Percentiles rank a stretch among this genome's conserved stretches.
These are phyloP conservation scores for Hippophae rhamnoides DNA, from an alignment of 306 rosid species.

Conservation along the genomic window DNA sequence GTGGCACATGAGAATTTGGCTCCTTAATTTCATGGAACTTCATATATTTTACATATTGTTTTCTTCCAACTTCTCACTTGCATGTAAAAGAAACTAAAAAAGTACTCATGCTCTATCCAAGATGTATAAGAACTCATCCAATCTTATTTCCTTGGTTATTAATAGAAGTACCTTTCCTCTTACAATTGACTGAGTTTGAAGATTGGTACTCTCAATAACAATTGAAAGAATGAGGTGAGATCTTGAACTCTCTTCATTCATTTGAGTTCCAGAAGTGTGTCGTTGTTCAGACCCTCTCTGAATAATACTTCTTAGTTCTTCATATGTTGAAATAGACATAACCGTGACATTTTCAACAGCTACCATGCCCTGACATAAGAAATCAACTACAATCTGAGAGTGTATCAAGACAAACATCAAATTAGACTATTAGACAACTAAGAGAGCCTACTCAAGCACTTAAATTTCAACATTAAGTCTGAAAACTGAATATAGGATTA, in stretches of 20 bases:
- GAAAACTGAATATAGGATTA: background rate
- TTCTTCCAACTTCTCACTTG: background rate
- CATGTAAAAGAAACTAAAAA: background rate
- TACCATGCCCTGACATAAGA: constrained; percentile 78
- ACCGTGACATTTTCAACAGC: constrained; percentile 63
- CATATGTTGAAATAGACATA: constrained; percentile 56
- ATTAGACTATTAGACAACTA: background rate
- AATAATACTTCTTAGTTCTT: constrained; percentile 63
- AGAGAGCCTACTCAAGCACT: background rate
- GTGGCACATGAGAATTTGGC: too few species aligned
- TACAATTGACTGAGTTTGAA: constrained; percentile 82
- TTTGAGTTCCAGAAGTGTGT: constrained; percentile 76
- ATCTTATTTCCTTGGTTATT: background rate
- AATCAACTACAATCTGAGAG: constrained; percentile 12
- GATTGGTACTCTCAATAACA: constrained; percentile 78
- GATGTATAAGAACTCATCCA: too few species aligned
- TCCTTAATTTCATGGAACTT: background rate
- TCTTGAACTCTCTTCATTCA: constrained; percentile 94
- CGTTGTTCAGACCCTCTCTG: constrained; percentile 69
- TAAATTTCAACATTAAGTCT: background rate
- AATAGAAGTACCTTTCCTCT: constrained; percentile 71
- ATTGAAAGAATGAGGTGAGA: constrained; percentile 81
- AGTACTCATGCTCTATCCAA: background rate
- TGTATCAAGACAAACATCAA: background rate
- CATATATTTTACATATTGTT: background rate